Conservation (phyloP, 2,329 filamentous ascomycete species). For the Xenoacremonium recifei region DNA sequence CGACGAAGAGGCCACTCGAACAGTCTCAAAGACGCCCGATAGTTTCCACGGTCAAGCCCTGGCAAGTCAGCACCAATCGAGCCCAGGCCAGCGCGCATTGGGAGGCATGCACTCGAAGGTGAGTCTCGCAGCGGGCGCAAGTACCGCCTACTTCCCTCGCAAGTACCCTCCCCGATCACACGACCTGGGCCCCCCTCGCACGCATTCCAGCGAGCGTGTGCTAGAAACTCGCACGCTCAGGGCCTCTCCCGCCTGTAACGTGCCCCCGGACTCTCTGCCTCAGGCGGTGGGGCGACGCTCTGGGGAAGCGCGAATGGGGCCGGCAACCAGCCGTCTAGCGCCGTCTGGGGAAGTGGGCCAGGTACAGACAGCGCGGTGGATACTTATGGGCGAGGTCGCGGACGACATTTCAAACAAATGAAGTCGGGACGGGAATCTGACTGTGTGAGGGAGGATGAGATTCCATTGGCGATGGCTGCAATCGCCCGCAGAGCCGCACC, state of each 20-base stretch:
- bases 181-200: neutral
- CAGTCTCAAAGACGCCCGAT: no score
- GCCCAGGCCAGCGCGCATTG: neutral
- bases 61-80: no score
- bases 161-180: neutral
- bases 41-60: no score
- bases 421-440: neutral
- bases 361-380: neutral
- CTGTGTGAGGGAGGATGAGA: neutral
- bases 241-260: neutral
- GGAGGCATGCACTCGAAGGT: neutral
- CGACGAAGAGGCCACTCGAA: neutral
- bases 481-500: neutral
- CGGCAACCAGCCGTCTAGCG: neutral
- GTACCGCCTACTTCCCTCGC: neutral
- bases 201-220: neutral
- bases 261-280: neutral
- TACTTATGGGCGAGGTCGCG: neutral
- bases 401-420: constrained; percentile 1
- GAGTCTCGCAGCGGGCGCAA: neutral
- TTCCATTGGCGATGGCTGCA: neutral
- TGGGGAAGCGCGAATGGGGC: neutral
- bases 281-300: neutral
- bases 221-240: neutral
- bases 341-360: constrained; percentile 1